Base-by-base conservation (phyloP, 768 basidiomycete genomes). In the Podaxis mareebaensis region DNA sequence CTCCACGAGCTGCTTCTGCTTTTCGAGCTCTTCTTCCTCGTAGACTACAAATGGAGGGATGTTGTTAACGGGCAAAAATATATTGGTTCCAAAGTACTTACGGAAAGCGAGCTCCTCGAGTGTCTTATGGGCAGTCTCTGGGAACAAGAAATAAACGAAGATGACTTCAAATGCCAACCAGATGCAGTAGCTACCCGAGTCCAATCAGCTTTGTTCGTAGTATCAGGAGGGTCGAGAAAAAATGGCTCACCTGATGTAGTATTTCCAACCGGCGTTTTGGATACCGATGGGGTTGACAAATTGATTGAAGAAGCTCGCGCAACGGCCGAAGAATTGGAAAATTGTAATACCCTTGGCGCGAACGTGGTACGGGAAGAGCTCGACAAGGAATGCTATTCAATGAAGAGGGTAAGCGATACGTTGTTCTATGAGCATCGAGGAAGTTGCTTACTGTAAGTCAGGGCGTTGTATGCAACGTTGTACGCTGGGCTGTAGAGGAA, bases 231-330 rank as follows among this genome's bases (percentile, higher is more conserved):
- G 7, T 20, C 17, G 17, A 17, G 17, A 17, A 48, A 46, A 20
- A 12, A 13, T 52, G 4, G 39, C 51, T 49, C 56, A 78, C 77
- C 80, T 82, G 73, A 84, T 81, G 68, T 85, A 86, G 72, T 79
- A 86, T 66, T 83, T 83, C 85, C 85, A 87, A 2, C 79, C 82
- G 38, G 81, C 76, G 57, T 84, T 81, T 30, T 74, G 76, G 63
- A 86, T 82, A n/a, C 85, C 85, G 66, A 86, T 86, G 6, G 86
- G 85, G 70, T 87, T 87, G 59, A 87, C 84, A 71, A 85, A 88
- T 67, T 85, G 85, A 69, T 88, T 88, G 79, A 88, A 85, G 75
- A 85, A 85, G 5, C 81, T 76, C 6, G 84, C 84, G 30, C 78
- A 72, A 12, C 85, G 82, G 51, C 79, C 76, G 71, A 82, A 85